Conservation (phyloP, 2,329 filamentous ascomycete species). For the Aspergillus alliaceus region DNA sequence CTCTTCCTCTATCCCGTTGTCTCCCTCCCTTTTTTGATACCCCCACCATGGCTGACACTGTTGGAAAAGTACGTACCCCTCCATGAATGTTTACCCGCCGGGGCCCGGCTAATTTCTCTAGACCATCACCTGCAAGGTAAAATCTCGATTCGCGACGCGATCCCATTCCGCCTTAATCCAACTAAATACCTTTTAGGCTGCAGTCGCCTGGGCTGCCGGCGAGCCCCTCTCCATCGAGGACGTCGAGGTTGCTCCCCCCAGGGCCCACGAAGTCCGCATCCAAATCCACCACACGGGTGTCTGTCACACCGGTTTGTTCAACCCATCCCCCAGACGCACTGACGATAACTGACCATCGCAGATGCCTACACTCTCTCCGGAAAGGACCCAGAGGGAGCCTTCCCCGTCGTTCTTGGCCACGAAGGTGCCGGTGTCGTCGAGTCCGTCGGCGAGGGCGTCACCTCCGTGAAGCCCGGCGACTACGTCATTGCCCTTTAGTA, state of each 20-base stretch:
- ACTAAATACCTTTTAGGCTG: conserved; percentile 58
- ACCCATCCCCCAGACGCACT: no score
- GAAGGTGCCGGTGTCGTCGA: conserved; percentile 91
- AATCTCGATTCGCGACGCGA: not conserved
- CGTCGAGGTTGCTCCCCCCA: conserved; percentile 84
- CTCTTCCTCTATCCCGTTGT: not conserved
- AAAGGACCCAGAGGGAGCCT: conserved; percentile 94
- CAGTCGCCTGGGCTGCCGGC: conserved; percentile 94
- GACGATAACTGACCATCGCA: conserved; percentile 27
- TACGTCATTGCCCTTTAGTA: conserved; percentile 88
- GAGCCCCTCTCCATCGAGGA: conserved; percentile 88
- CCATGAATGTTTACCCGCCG: not conserved
- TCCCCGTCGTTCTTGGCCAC: conserved; percentile 85
- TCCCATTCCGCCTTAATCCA: not conserved
- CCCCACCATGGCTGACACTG: conserved; percentile 7
- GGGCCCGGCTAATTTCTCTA: conserved; percentile 37
- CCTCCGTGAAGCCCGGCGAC: conserved; percentile 89
- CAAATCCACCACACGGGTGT: conserved; percentile 97
- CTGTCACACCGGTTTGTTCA: conserved; percentile 79
- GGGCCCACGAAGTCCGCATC: conserved; percentile 93
- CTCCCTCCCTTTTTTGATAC: not conserved
- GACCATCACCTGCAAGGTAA: conserved; percentile 87
- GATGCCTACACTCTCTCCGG: conserved; percentile 94
- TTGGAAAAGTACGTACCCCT: conserved; percentile 6
- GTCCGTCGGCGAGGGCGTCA: conserved; percentile 92